These are phyloP conservation scores for Vitis hybrid DNA, from an alignment of 177 flowering plant genomes.

Conservation along the genomic window DNA sequence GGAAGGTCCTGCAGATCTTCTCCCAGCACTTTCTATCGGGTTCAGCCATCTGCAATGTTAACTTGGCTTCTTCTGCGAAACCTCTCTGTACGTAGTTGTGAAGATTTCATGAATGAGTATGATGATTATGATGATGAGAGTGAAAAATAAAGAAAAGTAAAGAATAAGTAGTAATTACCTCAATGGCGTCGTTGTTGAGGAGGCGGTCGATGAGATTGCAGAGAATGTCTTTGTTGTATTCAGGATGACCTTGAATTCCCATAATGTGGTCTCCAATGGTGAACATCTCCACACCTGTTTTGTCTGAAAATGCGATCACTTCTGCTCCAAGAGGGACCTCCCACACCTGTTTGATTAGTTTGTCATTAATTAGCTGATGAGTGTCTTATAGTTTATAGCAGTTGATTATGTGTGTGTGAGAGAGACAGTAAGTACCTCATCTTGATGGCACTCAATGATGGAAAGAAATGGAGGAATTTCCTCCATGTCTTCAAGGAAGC, in stretches of 20 bases:
- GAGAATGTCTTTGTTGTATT: constrained; percentile 72
- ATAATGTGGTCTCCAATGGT: constrained; percentile 47
- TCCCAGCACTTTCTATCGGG: constrained; percentile 54
- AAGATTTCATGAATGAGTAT: too few relatives aligned
- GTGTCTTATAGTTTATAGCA: too few relatives aligned
- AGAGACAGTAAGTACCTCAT: constrained; percentile 38
- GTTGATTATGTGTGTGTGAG: too few relatives aligned
- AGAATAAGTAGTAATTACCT: constrained; percentile 23
- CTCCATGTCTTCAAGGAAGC: constrained; percentile 11
- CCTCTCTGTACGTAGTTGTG: constrained; percentile 24
- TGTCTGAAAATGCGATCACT: constrained; percentile 67
- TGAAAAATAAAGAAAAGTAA: too few relatives aligned
- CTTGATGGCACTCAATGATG: constrained; percentile 74
- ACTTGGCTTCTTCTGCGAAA: constrained; percentile 49
- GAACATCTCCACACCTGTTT: constrained; percentile 77
- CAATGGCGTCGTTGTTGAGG: constrained; percentile 29
- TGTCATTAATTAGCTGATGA: background rate
- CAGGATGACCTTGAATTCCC: constrained; percentile 90
- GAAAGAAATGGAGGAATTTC: constrained; percentile 44
- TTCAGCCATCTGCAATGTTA: constrained; percentile 34
- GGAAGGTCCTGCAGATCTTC: constrained; percentile 57
- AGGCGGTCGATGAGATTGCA: constrained; percentile 65
- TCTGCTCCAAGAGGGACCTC: constrained; percentile 61
- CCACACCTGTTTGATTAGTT: constrained; percentile 34
- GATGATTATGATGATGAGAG: too few relatives aligned